Evolutionary conservation across 768 basidiomycete genomes (phyloP), one percentile per base, ranked within the genome.

Genomic region (Pleurotus citrinopileatus): DNA sequence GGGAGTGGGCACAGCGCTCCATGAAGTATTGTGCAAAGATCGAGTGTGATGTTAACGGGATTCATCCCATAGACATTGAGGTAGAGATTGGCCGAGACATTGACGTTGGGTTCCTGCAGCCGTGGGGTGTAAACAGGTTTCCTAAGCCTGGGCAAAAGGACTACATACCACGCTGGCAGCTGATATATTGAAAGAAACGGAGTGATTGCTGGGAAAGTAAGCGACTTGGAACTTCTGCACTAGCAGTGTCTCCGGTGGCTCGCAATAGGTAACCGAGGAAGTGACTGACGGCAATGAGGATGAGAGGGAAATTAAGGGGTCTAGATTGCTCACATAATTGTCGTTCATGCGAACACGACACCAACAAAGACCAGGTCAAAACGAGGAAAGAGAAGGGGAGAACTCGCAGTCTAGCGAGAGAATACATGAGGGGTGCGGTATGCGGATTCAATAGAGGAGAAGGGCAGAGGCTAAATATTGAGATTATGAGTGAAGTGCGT

Each of bases 41-140:
- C 81, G 58, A 97, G 70, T n/a, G 92, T 91, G 57, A 87, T 63
- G 66, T 97, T 97, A 59, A 95, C 63, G 15, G 88, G 83, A 26
- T 83, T 78, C 68, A 87, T 83, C 51, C 94, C 94, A 60, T 98
- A 98, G n/a, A 88, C 89, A 55, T 91, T 89, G 63, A 94, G 71
- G 62, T 90, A 76, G 48, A 97, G 71, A 63, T 88, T 89, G 28
- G 91, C 94, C 2, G 83, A 78, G 52, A 96, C 91, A 63, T 82
- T 92, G 61, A 94, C 77, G 64, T 89, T 82, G 42, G 83, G 65
- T 75, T 86, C 77, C 89, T 91, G 59, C 20, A 27, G 4, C 8
- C 25, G 26, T 44, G 26, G 22, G 17, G 43, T 9, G 19, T 44
- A 13, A 44, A 12, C 32, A 8, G 25, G 26, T 9, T 9, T 40